phyloP scores from a whole-genome alignment of 2,329 filamentous ascomycete genomes.

The Alternaria brassicae region DNA sequence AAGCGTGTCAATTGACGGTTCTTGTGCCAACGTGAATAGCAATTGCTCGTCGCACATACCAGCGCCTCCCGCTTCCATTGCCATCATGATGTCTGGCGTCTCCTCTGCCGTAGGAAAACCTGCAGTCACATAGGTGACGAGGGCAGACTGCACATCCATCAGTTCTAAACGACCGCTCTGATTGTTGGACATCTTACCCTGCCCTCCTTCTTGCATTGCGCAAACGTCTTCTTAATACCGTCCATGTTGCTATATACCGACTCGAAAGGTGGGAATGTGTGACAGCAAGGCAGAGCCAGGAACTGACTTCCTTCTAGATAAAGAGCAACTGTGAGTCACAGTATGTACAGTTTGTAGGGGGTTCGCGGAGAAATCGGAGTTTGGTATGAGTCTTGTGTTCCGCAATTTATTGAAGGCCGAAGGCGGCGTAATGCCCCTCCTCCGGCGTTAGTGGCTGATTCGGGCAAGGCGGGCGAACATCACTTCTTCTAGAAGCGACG shows the following conservation, averaged over 20 bases:
- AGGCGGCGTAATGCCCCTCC: slow-evolving; percentile 22
- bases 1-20: slow-evolving; percentile 26
- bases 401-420: slow-evolving; percentile 32
- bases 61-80: slow-evolving; percentile 90
- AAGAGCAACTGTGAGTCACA: slow-evolving; percentile 23
- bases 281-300: neutral
- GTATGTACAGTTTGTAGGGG: slow-evolving; percentile 6
- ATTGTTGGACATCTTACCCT: slow-evolving; percentile 41
- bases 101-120: slow-evolving; percentile 85
- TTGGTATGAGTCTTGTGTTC: slow-evolving; percentile 26
- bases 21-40: neutral
- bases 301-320: slow-evolving; percentile 15
- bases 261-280: neutral
- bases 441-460: slow-evolving; percentile 3
- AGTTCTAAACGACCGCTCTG: slow-evolving; percentile 6
- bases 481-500: slow-evolving; percentile 14
- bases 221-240: slow-evolving; percentile 58
- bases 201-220: slow-evolving; percentile 59
- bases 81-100: slow-evolving; percentile 83
- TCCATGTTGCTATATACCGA: slow-evolving; percentile 49
- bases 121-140: slow-evolving; percentile 96
- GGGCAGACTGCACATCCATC: slow-evolving; percentile 67
- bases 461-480: slow-evolving; percentile 7
- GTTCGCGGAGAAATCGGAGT: slow-evolving; percentile 10
- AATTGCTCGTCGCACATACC: slow-evolving; percentile 60